phyloP scores from a whole-genome alignment of 768 basidiomycete species.

The Kwoniella botswanensis region DNA sequence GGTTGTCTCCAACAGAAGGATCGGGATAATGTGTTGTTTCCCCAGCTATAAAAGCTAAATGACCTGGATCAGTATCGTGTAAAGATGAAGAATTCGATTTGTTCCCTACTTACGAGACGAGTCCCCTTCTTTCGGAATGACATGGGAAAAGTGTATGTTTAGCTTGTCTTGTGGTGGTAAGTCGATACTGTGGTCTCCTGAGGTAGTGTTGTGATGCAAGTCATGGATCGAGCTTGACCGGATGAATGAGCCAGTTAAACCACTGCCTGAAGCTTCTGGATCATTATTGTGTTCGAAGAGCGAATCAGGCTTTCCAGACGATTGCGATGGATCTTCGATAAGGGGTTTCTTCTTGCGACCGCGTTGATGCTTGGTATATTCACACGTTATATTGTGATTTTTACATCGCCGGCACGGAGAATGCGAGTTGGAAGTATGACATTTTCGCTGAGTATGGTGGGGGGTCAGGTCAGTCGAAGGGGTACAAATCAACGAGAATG shows the following conservation, averaged over 20 bases:
- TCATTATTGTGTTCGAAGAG: neutral
- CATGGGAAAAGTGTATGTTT: conserved; percentile 23
- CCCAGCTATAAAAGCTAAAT: neutral
- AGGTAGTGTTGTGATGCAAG: neutral
- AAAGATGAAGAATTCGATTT: neutral
- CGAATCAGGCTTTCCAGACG: neutral
- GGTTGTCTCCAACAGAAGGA: neutral
- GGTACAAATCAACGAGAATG: neutral
- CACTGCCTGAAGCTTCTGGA: neutral
- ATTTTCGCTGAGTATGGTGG: conserved; percentile 12
- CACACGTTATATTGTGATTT: conserved; percentile 13
- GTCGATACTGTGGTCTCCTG: neutral
- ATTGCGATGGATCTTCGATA: neutral
- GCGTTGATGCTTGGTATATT: conserved; percentile 20
- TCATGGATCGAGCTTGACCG: neutral
- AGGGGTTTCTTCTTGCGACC: conserved; percentile 17
- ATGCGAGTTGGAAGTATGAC: conserved; percentile 7
- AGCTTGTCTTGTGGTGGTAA: neutral
- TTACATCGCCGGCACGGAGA: conserved; percentile 12
- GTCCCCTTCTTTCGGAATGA: conserved; percentile 20
- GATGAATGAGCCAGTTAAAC: neutral
- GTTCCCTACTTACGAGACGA: conserved; percentile 12
- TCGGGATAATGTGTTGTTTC: conserved; percentile 6
- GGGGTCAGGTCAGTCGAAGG: neutral
- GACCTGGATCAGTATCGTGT: too few relatives aligned